phyloP scores from a whole-genome alignment of 1,284 basidiomycete genomes.

The Pseudozyma hubeiensis region DNA sequence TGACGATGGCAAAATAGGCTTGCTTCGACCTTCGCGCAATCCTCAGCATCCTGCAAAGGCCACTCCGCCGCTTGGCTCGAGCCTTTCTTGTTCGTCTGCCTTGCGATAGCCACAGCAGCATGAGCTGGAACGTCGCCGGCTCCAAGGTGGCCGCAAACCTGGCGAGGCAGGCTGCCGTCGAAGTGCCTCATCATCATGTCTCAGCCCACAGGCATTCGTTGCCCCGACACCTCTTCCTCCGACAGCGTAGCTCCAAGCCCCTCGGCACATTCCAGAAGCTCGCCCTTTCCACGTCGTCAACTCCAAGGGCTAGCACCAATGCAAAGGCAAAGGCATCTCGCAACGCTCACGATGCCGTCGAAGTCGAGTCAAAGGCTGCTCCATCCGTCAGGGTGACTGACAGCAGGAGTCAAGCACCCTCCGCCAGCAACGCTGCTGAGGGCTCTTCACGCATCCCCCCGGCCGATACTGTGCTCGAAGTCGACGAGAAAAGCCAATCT shows the following conservation, averaged over 20 bases:
- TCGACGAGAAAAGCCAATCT: conserved; percentile 5
- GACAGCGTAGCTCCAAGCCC: conserved; percentile 22
- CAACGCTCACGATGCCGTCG: background rate
- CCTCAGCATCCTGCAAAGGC: background rate
- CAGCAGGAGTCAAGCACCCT: conserved; percentile 12
- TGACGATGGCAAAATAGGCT: too few species aligned
- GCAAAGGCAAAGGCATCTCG: conserved; percentile 9
- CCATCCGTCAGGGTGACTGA: conserved; percentile 23
- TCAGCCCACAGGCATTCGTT: conserved; percentile 18
- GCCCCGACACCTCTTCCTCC: conserved; percentile 32
- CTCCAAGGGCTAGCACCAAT: conserved; percentile 1
- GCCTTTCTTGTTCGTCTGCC: background rate
- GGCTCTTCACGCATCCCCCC: conserved; percentile 16
- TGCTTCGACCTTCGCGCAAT: too few species aligned
- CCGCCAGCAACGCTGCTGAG: conserved; percentile 1
- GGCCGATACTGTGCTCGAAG: conserved; percentile 24
- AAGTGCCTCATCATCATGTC: conserved; percentile 1
- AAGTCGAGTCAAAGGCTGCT: background rate
- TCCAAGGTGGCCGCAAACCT: conserved; percentile 16
- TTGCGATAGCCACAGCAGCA: conserved; percentile 3
- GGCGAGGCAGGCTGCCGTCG: conserved; percentile 11
- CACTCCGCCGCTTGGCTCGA: background rate
- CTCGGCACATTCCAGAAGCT: conserved; percentile 12
- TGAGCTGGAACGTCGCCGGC: conserved; percentile 19
- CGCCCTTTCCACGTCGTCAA: conserved; percentile 18